phyloP scores from a whole-genome alignment of 768 basidiomycete species.

The Trametopsis cervina region DNA sequence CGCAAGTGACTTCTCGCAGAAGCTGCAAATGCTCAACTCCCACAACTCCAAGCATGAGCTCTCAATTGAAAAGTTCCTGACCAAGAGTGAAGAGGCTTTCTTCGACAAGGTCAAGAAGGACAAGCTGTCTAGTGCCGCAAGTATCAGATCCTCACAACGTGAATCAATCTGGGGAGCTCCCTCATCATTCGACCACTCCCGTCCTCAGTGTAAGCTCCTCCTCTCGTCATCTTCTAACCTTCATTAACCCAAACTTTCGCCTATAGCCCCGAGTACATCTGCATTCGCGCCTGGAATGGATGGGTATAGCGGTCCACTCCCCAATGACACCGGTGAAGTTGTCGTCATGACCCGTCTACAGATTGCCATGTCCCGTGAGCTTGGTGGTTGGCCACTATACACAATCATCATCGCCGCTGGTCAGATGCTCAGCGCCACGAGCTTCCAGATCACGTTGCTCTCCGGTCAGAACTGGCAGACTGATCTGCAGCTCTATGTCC shows the following conservation, averaged over 20 bases:
- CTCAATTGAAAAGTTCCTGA: slow-evolving; percentile 86
- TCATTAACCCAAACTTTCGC: not conserved
- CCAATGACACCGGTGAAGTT: slow-evolving; percentile 35
- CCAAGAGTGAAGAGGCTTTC: slow-evolving; percentile 91
- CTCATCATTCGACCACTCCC: slow-evolving; percentile 51
- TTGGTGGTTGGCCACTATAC: slow-evolving; percentile 87
- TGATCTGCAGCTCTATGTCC: slow-evolving; percentile 78
- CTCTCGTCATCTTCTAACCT: not conserved
- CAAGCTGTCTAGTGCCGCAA: slow-evolving; percentile 77
- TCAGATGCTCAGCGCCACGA: slow-evolving; percentile 88
- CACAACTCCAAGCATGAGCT: slow-evolving; percentile 89
- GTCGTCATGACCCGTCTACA: slow-evolving; percentile 81
- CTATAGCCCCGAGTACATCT: slow-evolving; percentile 40
- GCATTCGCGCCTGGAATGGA: slow-evolving; percentile 39
- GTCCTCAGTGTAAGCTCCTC: slow-evolving; percentile 61
- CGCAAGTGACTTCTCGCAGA: slow-evolving; percentile 82
- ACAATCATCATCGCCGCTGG: slow-evolving; percentile 83
- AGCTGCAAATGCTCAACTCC: slow-evolving; percentile 66
- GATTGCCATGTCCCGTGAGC: slow-evolving; percentile 72
- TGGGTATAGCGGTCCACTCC: slow-evolving; percentile 39
- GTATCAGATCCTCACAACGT: slow-evolving; percentile 68
- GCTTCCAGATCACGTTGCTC: slow-evolving; percentile 90
- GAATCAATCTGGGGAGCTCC: slow-evolving; percentile 77
- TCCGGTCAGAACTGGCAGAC: slow-evolving; percentile 82
- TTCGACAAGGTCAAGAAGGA: slow-evolving; percentile 87